A percentile compares a stretch with the other conserved stretches of the same genome.
phyloP scores from a whole-genome alignment of 2,329 filamentous ascomycete genomes.

The Ceratocystis smalleyi region DNA sequence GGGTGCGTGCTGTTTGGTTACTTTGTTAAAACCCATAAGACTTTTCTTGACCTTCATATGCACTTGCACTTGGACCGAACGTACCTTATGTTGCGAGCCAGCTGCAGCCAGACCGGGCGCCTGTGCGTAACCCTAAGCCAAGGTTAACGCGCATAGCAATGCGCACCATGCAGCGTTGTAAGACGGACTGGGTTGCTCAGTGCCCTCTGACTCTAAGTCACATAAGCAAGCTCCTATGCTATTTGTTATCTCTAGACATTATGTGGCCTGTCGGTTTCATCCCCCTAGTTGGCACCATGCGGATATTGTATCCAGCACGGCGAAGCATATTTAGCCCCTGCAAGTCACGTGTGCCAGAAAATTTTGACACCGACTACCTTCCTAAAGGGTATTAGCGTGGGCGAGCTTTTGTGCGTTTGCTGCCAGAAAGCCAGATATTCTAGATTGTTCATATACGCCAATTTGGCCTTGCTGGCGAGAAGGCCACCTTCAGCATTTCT shows the following conservation, averaged over 20 bases:
- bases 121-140: not conserved
- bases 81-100: too few relatives aligned
- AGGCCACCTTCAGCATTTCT: constrained; percentile 9
- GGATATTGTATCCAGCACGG: not conserved
- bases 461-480: not conserved
- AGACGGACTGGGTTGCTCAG: too few relatives aligned
- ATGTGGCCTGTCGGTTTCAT: not conserved
- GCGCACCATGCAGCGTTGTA: too few relatives aligned
- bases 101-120: not conserved
- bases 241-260: not conserved
- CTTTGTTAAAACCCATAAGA: constrained; percentile 4
- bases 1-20: not conserved
- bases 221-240: too few relatives aligned
- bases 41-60: not conserved
- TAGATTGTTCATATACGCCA: constrained; percentile 4
- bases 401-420: not conserved
- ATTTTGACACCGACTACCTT: not conserved
- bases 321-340: not conserved
- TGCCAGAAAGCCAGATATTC: constrained; percentile 15
- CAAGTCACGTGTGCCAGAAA: not conserved
- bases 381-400: not conserved
- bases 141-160: not conserved
- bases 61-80: too few relatives aligned
- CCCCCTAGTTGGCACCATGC: not conserved
- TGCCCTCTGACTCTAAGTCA: too few relatives aligned